Evolutionary conservation across 805 yeast genomes (phyloP), one percentile per base, ranked within the genome.

Genomic region (Ogataea haglerorum): DNA sequence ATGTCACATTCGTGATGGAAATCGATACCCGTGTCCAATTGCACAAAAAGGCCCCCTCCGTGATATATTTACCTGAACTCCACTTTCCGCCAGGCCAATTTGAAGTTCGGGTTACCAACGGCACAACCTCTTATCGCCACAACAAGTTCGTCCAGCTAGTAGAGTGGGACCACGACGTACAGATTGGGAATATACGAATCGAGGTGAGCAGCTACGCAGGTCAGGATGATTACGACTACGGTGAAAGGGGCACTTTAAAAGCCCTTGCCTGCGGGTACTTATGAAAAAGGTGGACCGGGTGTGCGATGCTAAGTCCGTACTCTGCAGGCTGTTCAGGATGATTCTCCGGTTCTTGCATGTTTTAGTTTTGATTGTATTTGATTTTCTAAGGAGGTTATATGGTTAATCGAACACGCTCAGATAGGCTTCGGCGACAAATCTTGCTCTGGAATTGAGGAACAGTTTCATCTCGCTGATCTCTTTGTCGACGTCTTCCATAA

Each of bases 401-500:
- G 19, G 45, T 56, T 65, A 85, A 58, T 87, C 95, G 59, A 89
- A 88, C 37, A 93, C 95, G 30, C 90, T 85, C 53, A 91, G 73
- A 64, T 89, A 91, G 6, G 96, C 91, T 65, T 93, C 99, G 19
- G 99, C 99, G 35, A 89, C 95, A 47, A 88, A 91, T 71, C 99
- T 84, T 10, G 99, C 99, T 60, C 99, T 79, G 10, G 99, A 96
- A 60, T 93, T 93, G 62, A 93, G 76, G 64, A 91, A 93, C 63
- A 93, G 75, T 67, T 93, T 93, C 95, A 93, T 93, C 63, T 93
- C 99, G 65, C 96, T 87, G 58, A 93, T 93, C 65, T 93, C 99
- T 69, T 89, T 91, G 65, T 93, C 99, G 14, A 93, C 99, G 58
- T 90, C 99, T 65, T 93, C 98, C 98, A 93, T 90, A 64, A 93